Evolutionary conservation across 2,329 filamentous ascomycete genomes (phyloP), one percentile per base, ranked within the genome.

Genomic region (Incumbomyces lentus): DNA sequence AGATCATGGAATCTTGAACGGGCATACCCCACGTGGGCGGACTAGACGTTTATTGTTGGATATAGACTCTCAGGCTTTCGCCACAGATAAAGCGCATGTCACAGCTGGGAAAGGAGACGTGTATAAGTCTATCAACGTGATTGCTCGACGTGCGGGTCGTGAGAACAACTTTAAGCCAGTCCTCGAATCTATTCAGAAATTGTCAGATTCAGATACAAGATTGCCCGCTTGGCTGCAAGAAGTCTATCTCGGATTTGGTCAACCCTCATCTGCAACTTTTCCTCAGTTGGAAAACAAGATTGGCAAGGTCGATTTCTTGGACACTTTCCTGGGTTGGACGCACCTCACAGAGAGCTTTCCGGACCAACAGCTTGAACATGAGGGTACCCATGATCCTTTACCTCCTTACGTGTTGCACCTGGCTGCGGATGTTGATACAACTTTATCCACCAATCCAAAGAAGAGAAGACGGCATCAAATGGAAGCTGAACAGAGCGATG

Each of bases 161-260:
- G 92, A 98, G 65, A 98, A 98, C 68, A 98, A 98, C 64, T 98
- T 98, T 72, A 93, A 86, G 60, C 81, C 89, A 8, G 82, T 98
- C 8, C 72, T 98, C 31, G 86, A 95, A 58, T 95, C 89, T 1
- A 93, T 98, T 60, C 86, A 84, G 59, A 85, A 79, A 53, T 75
- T 98, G 26, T 84, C 87, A 1, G 72, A 94, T 30, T 88, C 88
- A 1, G 86, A 94, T 56, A 81, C 90, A 16, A 84, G 86, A 6
- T 73, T 96, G 45, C 88, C 92, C 12, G 78, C 82, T 2, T 98
- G 92, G 92, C 73, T 98, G 36, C 87, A 95, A 59, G 92, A 96
- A 55, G 90, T 96, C 8, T 98, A 96, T 64, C 71, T 98, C n/a
- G 92, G 92, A 2, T 96, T 94, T 62, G 92, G 92, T 39, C 89